Conservation (phyloP, 768 basidiomycete genomes). For the Lentinus tigrinus region DNA sequence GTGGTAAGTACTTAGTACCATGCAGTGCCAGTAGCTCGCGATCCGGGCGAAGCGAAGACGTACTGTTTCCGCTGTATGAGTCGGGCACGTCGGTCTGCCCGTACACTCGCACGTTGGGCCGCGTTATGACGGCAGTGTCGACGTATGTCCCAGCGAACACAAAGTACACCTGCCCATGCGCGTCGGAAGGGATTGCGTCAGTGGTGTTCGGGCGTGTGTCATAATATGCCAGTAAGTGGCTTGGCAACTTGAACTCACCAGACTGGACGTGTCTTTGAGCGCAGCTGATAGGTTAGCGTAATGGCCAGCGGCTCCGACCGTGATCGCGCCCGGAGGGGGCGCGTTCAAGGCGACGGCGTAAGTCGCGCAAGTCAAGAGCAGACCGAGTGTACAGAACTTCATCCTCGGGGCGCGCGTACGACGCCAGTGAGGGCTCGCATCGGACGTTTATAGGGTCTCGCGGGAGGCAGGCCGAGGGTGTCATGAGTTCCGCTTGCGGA, state of each 20-base stretch:
- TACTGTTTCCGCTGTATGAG: conserved; percentile 23
- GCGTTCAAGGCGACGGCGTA: conserved; percentile 14
- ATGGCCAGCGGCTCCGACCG: conserved; percentile 20
- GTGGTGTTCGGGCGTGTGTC: too few relatives aligned
- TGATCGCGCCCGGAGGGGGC: conserved; percentile 22
- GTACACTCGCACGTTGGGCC: conserved; percentile 18
- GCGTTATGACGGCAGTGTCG: conserved; percentile 21
- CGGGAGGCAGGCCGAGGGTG: too few relatives aligned
- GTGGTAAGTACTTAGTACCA: too few relatives aligned
- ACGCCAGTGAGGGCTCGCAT: too few relatives aligned
- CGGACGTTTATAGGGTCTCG: too few relatives aligned
- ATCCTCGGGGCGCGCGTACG: too few relatives aligned
- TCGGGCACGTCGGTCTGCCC: conserved; percentile 21
- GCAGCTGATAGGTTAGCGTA: conserved; percentile 17
- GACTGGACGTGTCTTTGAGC: conserved; percentile 21
- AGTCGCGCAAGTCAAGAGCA: too few relatives aligned
- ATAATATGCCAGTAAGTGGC: too few relatives aligned
- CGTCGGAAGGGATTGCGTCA: background rate
- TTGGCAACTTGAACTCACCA: too few relatives aligned
- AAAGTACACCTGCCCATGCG: conserved; percentile 21
- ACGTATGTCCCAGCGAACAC: conserved; percentile 19
- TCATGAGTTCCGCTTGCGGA: too few relatives aligned
- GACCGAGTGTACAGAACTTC: too few relatives aligned
- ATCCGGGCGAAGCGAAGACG: background rate
- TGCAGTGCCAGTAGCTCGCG: too few relatives aligned